These are phyloP conservation scores for Ascochyta rabiei DNA, from an alignment of 2,329 filamentous ascomycete genomes.

Conservation along the genomic window DNA sequence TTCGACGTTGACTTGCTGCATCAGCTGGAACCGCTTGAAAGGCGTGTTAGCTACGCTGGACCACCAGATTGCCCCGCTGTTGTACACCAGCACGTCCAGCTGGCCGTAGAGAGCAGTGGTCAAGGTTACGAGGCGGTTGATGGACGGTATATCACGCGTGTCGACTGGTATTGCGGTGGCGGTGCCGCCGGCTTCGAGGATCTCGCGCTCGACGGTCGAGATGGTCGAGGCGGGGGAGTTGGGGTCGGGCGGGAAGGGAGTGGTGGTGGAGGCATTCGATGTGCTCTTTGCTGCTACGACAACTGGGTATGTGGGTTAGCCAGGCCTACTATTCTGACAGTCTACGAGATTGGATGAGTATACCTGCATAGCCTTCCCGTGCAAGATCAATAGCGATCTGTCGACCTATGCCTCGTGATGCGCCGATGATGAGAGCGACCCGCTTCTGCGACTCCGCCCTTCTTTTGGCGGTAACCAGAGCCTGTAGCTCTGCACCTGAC, in stretches of 20 bases:
- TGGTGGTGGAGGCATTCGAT: constrained; percentile 63
- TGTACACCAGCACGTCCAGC: constrained; percentile 80
- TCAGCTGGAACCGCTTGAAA: constrained; percentile 72
- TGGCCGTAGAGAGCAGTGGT: constrained; percentile 65
- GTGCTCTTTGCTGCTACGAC: constrained; percentile 78
- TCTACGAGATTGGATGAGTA: constrained; percentile 2
- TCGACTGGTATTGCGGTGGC: constrained; percentile 74
- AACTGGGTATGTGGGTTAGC: constrained; percentile 50
- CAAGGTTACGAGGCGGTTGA: constrained; percentile 28
- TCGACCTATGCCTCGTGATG: constrained; percentile 79
- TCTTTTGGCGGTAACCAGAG: constrained; percentile 8
- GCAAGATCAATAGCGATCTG: constrained; percentile 81
- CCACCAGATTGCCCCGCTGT: constrained; percentile 88
- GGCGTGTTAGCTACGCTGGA: constrained; percentile 74
- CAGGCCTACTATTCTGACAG: background rate
- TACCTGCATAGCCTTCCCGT: constrained; percentile 72
- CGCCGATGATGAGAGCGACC: constrained; percentile 76
- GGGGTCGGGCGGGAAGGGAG: constrained; percentile 74
- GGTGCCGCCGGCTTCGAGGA: constrained; percentile 66
- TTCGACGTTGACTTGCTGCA: constrained; percentile 60
- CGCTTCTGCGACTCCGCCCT: constrained; percentile 38
- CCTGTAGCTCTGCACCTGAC: background rate
- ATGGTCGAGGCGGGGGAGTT: constrained; percentile 79
- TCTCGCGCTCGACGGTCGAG: constrained; percentile 78
- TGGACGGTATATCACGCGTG: constrained; percentile 63